Conservation (phyloP, 2,329 filamentous ascomycete species). For the Xylariaceae sp. region DNA sequence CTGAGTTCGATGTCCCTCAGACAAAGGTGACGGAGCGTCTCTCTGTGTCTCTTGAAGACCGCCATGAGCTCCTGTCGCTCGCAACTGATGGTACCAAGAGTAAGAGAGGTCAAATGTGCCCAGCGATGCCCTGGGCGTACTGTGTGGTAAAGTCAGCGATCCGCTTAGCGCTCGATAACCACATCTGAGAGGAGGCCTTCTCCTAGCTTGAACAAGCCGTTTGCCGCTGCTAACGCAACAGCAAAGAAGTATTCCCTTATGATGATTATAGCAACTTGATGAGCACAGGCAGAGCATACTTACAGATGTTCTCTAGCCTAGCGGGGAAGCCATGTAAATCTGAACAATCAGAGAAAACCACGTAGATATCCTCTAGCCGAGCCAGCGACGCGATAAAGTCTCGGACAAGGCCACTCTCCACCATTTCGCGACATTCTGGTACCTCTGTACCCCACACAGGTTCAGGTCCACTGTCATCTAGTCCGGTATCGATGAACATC, state of each 20-base stretch:
- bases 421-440: conserved; percentile 10
- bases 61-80: conserved; percentile 21
- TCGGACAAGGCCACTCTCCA: conserved; percentile 17
- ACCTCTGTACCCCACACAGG: conserved; percentile 5
- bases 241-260: too few relatives aligned
- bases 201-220: too few relatives aligned
- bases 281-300: too few relatives aligned
- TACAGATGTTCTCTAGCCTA: too few relatives aligned
- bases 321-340: background rate
- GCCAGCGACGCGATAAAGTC: conserved; percentile 20
- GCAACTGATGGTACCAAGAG: conserved; percentile 17
- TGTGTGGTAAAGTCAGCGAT: conserved; percentile 9
- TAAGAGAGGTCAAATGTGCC: conserved; percentile 17
- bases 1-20: conserved; percentile 18
- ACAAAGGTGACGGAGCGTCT: conserved; percentile 20
- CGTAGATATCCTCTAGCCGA: conserved; percentile 15
- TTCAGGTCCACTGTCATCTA: conserved; percentile 5
- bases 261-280: too few relatives aligned
- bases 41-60: conserved; percentile 19
- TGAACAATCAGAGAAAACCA: conserved; percentile 11
- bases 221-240: too few relatives aligned
- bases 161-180: conserved; percentile 4
- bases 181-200: too few relatives aligned
- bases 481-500: conserved; percentile 14
- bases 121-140: conserved; percentile 21